phyloP scores from a whole-genome alignment of 352 stramenopile species.

The Globisporangium rhizosaccharum region DNA sequence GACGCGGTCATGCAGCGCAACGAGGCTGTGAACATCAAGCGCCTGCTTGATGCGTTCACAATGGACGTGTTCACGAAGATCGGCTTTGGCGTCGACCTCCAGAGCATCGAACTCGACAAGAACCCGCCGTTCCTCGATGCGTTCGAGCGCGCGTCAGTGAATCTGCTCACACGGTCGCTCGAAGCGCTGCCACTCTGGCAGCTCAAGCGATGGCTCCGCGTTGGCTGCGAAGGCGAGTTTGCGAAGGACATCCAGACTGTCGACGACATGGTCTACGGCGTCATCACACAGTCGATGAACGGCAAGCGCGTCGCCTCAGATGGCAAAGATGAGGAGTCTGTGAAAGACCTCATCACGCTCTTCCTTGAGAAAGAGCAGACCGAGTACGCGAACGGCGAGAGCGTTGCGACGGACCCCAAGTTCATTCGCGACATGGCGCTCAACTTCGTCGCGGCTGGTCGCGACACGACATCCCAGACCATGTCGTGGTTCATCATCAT shows the following conservation, averaged over 20 bases:
- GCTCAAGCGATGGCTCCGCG: constrained; percentile 17
- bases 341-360: constrained; percentile 37
- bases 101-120: constrained; percentile 14
- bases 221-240: constrained; percentile 10
- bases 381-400: constrained; percentile 6
- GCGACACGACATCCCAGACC: constrained; percentile 68
- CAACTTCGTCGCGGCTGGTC: constrained; percentile 70
- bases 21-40: constrained; percentile 14
- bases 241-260: constrained; percentile 4
- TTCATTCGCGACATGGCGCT: constrained; percentile 78
- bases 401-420: constrained; percentile 1
- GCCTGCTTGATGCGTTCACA: constrained; percentile 35
- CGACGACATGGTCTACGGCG: constrained; percentile 10
- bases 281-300: constrained; percentile 9
- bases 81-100: constrained; percentile 41
- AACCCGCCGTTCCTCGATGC: constrained; percentile 21
- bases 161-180: constrained; percentile 16
- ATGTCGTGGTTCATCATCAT: constrained; percentile 78
- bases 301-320: neutral
- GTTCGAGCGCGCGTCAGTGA: constrained; percentile 22
- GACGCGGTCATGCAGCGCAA: neutral
- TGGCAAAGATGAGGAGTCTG: neutral
- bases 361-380: constrained; percentile 32
- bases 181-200: constrained; percentile 18
- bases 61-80: constrained; percentile 56